Conservation (phyloP, 352 stramenopile species). For the Globisporangium alternatum region DNA sequence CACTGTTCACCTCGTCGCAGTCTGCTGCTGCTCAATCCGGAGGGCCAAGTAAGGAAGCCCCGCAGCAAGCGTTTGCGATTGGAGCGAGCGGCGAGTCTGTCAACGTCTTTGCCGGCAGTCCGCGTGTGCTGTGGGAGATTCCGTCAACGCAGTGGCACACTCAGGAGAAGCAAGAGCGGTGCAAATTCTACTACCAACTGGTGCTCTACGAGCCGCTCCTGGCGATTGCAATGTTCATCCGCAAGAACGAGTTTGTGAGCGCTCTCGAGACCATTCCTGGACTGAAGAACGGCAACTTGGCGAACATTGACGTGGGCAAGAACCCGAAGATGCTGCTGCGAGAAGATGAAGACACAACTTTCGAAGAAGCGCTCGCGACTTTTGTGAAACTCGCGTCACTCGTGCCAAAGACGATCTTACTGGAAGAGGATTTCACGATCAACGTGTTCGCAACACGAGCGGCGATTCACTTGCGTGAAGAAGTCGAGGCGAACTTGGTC, state of each 20-base stretch:
- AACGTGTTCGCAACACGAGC: conserved; percentile 45
- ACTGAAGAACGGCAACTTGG: conserved; percentile 67
- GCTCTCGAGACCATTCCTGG: conserved; percentile 72
- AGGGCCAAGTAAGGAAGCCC: conserved; percentile 10
- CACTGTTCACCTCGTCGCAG: conserved; percentile 65
- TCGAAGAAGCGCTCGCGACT: conserved; percentile 47
- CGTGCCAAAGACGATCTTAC: conserved; percentile 50
- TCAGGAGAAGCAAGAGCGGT: conserved; percentile 48
- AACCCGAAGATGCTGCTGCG: conserved; percentile 55
- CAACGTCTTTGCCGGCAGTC: conserved; percentile 69
- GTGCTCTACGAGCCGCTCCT: conserved; percentile 58
- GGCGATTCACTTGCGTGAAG: conserved; percentile 65
- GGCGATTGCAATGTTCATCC: conserved; percentile 57
- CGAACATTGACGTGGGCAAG: conserved; percentile 62
- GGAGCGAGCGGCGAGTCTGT: conserved; percentile 47
- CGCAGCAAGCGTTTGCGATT: conserved; percentile 29
- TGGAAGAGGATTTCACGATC: conserved; percentile 65
- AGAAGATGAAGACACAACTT: conserved; percentile 43
- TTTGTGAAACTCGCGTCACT: conserved; percentile 60
- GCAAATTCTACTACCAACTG: conserved; percentile 71
- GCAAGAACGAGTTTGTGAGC: conserved; percentile 87
- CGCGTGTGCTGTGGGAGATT: conserved; percentile 68
- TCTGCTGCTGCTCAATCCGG: conserved; percentile 16
- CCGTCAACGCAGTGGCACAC: conserved; percentile 48
- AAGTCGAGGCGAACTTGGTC: conserved; percentile 67